These are phyloP conservation scores for Helianthus tuberosus DNA, from an alignment of 129 eudicot genomes.

Conservation along the genomic window DNA sequence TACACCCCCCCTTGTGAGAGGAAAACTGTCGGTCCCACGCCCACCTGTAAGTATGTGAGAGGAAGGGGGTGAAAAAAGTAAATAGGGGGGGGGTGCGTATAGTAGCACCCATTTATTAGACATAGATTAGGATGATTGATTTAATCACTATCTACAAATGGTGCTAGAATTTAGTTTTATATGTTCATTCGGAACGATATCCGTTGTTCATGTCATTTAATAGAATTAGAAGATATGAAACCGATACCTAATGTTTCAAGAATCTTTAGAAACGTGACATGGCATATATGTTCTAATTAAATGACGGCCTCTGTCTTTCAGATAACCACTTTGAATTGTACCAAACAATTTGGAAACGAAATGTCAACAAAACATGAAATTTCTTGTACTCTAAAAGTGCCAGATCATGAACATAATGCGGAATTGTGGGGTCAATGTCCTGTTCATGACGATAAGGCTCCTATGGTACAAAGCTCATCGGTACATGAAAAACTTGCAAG, in stretches of 20 bases:
- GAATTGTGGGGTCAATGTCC: conserved; percentile 32
- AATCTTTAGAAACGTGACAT: neutral
- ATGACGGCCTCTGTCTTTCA: conserved; percentile 28
- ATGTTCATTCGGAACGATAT: neutral
- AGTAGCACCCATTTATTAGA: too few species aligned
- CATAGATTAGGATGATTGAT: conserved; percentile 9
- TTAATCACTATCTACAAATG: neutral
- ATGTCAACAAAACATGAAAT: conserved; percentile 22
- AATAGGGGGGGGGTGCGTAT: too few species aligned
- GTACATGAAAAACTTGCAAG: neutral
- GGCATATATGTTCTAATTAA: neutral
- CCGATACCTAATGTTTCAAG: neutral
- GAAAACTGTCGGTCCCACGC: too few species aligned
- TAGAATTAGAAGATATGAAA: conserved; percentile 3
- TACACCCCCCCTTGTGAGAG: too few species aligned
- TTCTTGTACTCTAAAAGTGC: conserved; percentile 38
- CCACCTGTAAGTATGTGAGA: too few species aligned
- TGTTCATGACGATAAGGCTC: conserved; percentile 3
- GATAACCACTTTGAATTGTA: conserved; percentile 46
- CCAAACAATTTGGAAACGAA: conserved; percentile 34
- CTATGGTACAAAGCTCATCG: neutral
- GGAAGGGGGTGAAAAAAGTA: too few species aligned
- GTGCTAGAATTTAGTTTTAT: conserved; percentile 1
- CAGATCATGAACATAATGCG: conserved; percentile 21
- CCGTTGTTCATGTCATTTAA: neutral